Base-by-base conservation (phyloP, 2,329 filamentous ascomycete species). In the Fusarium sp. region DNA sequence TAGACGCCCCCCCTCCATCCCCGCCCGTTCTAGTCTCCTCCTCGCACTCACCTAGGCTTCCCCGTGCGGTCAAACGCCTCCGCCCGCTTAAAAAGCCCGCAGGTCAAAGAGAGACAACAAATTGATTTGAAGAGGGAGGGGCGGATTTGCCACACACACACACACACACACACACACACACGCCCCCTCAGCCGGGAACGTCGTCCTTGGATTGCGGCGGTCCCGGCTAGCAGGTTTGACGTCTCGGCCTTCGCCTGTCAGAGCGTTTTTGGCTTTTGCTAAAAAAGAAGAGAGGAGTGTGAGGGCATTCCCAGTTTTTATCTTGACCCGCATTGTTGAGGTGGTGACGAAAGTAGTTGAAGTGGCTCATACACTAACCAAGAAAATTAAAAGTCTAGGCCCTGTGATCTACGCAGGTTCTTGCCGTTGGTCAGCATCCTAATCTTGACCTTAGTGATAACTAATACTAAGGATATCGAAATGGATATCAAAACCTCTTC, bases 51-150 rank as follows among this genome's bases (percentile, higher is more conserved):
- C 39, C 57, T 62, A 45, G 23, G 61, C 43, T 70, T 74, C 56
- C 67, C 64, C 56, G 63, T 73, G 67, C 61, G 71, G 63, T 71
- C 41, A 73, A 64, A 68, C 67, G 71, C 71, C 71, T 54, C 56
- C 56, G 56, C 56, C 56, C 18, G 34, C 34, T 16, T 32, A 41
- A 20, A 20, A 41, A 41, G 56, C 56, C 56, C 18, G 39, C 23
- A 27, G 48, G 30, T 73, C 60, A 20, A 58, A 73, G 65, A 72
- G 64, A 54, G 20, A 50, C 10, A 57, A 62, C 23, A 34, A 34
- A 20, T 43, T 39, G 18, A 34, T 18, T 43, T 39, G 18, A 34
- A 30, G 30, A 20, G n/a, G 9, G 20, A 41, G 39, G n/a, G 39
- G 39, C 39, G 6, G 20, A 43, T 43, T 43, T n/a, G 39, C 39